Conservation (phyloP, 345 rosid genomes). For the Aethionema arabicum region DNA sequence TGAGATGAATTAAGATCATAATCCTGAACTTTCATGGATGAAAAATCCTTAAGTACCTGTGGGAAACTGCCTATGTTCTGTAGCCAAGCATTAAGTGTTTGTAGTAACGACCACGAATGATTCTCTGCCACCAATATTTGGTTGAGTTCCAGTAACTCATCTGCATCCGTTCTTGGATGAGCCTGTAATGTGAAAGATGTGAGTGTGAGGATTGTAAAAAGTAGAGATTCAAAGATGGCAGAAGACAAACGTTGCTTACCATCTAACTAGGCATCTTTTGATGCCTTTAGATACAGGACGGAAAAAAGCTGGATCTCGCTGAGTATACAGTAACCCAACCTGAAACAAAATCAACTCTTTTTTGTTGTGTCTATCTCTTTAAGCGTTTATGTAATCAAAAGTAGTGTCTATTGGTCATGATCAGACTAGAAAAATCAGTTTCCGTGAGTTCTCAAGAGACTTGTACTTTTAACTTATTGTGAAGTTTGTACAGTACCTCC, state of each 20-base stretch:
- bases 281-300: slow-evolving; percentile 85
- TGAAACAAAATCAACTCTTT: slow-evolving; percentile 29
- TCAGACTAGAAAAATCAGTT: neutral
- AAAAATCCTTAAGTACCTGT: slow-evolving; percentile 19
- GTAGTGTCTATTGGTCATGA: neutral
- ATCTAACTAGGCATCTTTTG: slow-evolving; percentile 88
- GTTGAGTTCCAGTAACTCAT: slow-evolving; percentile 51
- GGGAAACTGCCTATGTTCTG: slow-evolving; percentile 33
- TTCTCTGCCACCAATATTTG: slow-evolving; percentile 66
- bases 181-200: slow-evolving; percentile 47
- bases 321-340: slow-evolving; percentile 91
- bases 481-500: slow-evolving; percentile 49
- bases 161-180: slow-evolving; percentile 66
- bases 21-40: no score
- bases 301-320: slow-evolving; percentile 83
- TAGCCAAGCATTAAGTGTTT: slow-evolving; percentile 80
- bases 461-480: neutral
- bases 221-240: slow-evolving; percentile 19
- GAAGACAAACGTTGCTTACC: slow-evolving; percentile 46
- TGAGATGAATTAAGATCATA: no score
- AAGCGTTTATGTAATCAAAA: no score
- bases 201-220: neutral
- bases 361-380: neutral
- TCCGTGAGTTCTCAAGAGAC: no score
- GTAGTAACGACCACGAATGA: slow-evolving; percentile 79